Conservation (phyloP, 495 filamentous ascomycete genomes). For the Rhizodiscina lignyota region DNA sequence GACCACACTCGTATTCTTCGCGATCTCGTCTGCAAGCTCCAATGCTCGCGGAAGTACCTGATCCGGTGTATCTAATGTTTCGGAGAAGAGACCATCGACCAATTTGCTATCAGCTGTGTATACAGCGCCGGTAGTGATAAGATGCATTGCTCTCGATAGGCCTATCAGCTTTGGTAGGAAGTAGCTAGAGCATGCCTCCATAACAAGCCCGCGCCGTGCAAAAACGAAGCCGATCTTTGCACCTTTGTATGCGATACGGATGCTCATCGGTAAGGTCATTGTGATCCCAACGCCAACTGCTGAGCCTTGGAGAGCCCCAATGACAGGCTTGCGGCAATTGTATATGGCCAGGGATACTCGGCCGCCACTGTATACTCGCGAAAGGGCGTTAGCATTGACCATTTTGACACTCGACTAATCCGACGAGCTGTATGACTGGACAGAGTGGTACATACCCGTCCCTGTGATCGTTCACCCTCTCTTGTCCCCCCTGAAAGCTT, state of each 20-base stretch:
- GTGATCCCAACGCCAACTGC: conserved; percentile 54
- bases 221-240: conserved; percentile 53
- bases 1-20: conserved; percentile 37
- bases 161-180: conserved; percentile 48
- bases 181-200: conserved; percentile 47
- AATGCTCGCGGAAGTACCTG: conserved; percentile 38
- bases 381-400: background rate
- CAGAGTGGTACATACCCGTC: conserved; percentile 22
- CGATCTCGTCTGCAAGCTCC: conserved; percentile 39
- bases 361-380: conserved; percentile 32
- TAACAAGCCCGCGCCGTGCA: conserved; percentile 39
- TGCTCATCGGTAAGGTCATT: conserved; percentile 44
- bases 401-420: too few species aligned
- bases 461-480: conserved; percentile 22
- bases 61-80: conserved; percentile 30
- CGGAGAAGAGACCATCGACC: conserved; percentile 36
- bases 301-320: conserved; percentile 46
- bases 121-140: conserved; percentile 34
- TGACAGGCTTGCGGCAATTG: conserved; percentile 44
- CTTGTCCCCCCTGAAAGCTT: conserved; percentile 24
- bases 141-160: conserved; percentile 35
- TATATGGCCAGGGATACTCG: conserved; percentile 41
- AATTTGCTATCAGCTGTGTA: conserved; percentile 26
- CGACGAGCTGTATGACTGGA: background rate
- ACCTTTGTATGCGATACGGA: conserved; percentile 35